Percentiles rank a stretch among this genome's conserved stretches.
Conservation (phyloP, 2,329 filamentous ascomycete species). For the Penicillium sp. region DNA sequence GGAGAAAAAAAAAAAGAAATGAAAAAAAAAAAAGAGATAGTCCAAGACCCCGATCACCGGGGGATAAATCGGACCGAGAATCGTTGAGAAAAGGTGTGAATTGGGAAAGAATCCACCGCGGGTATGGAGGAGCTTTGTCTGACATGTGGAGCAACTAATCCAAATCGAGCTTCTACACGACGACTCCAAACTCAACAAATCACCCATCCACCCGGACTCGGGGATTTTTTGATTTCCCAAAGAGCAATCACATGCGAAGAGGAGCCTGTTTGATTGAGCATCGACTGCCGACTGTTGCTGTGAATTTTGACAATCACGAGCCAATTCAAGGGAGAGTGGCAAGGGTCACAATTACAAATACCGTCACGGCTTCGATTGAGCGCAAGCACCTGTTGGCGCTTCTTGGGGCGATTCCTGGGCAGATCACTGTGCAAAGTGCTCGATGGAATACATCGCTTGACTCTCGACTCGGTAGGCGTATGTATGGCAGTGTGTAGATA, state of each 20-base stretch:
- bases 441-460: too few relatives aligned
- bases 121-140: background rate
- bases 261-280: background rate
- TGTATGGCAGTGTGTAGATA: too few relatives aligned
- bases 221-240: background rate
- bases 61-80: background rate
- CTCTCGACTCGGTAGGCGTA: too few relatives aligned
- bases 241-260: background rate
- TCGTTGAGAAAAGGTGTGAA: slow-evolving; percentile 7
- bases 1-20: background rate
- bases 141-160: slow-evolving; percentile 10
- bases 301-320: too few relatives aligned
- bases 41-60: background rate
- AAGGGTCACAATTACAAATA: too few relatives aligned
- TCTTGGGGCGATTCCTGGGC: too few relatives aligned
- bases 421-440: too few relatives aligned
- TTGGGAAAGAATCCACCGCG: slow-evolving; percentile 3
- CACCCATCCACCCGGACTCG: background rate
- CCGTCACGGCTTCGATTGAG: too few relatives aligned
- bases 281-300: too few relatives aligned
- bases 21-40: background rate
- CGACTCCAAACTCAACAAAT: slow-evolving; percentile 8
- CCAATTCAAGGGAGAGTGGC: too few relatives aligned
- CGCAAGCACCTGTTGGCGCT: too few relatives aligned
- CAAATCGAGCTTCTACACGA: slow-evolving; percentile 6